Evolutionary conservation across 306 rosid genomes (phyloP), one percentile per base, ranked within the genome.

Genomic region (Fagus sylvatica): DNA sequence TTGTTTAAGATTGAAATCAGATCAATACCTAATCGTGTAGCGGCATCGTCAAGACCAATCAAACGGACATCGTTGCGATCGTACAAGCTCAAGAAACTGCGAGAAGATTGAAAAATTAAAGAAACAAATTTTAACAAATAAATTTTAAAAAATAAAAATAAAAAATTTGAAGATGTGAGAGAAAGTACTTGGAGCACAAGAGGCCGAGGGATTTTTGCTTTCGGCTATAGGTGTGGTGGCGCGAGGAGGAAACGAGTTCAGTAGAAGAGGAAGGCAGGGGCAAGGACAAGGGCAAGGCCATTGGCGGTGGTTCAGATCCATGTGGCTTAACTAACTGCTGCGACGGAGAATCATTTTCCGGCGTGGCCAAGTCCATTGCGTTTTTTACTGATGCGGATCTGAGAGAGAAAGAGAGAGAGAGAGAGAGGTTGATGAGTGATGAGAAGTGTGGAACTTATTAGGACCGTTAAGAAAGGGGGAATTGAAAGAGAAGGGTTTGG

Each of bases 1-100:
- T 0, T 46, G 10, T 7, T 15, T 2, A 40, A 39, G 5, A 69
- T 36, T 9, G 12, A 1, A 41, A 80, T 5, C n/a, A 71, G 53
- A 73, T 10, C 3, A 53, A 30, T 10, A 94, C 98, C 99, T 89
- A 96, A 83, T 75, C 84, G 66, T 4, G 90, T 5, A 42, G 99
- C 97, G 2, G 99, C 99, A 74, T 96, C 97, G 17, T 96, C 99
- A n/a, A 96, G 93, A 11, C 99, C 97, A 1, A 96, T 79, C 6
- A 85, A 82, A 37, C 87, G 92, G 2, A 90, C 81, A 0, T 78
- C 84, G 11, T 91, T 94, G 22, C 91, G 87, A 65, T 96, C 85
- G 69, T 96, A 96, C 85, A 96, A 72, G 84, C 88, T 79, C 79
- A 96, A 53, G 79, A 96, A 96, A 84, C 95, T 90, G 69, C 67